A percentile compares a stretch with the other conserved stretches of the same genome.
phyloP scores from a whole-genome alignment of 805 yeast species.

The Metschnikowia matae region DNA sequence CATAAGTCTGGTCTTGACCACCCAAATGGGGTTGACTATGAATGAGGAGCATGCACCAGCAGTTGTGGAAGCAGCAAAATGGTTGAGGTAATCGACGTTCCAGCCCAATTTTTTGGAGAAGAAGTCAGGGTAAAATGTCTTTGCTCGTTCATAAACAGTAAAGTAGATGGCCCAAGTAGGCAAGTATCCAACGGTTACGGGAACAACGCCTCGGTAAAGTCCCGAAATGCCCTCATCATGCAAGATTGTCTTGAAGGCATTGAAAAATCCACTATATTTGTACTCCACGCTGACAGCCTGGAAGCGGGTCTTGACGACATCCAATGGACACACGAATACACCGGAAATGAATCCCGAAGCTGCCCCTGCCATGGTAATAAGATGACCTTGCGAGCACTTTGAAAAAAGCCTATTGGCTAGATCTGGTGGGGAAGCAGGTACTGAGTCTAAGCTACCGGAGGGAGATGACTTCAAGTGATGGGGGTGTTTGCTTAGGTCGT shows the following conservation, averaged over 20 bases:
- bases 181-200: slow-evolving; percentile 89
- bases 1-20: slow-evolving; percentile 92
- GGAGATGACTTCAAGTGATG: background rate
- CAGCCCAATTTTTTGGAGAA: slow-evolving; percentile 26
- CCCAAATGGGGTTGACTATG: slow-evolving; percentile 95
- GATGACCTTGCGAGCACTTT: slow-evolving; percentile 42
- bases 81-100: slow-evolving; percentile 28
- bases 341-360: slow-evolving; percentile 92
- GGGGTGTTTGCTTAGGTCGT: background rate
- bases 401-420: slow-evolving; percentile 22
- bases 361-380: slow-evolving; percentile 86
- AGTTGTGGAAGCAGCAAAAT: slow-evolving; percentile 64
- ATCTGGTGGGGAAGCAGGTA: slow-evolving; percentile 17
- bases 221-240: slow-evolving; percentile 80
- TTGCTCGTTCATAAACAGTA: slow-evolving; percentile 80
- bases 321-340: slow-evolving; percentile 87
- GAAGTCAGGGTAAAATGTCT: slow-evolving; percentile 46
- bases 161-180: slow-evolving; percentile 98
- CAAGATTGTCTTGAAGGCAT: slow-evolving; percentile 62
- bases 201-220: slow-evolving; percentile 83
- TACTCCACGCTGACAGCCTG: slow-evolving; percentile 78
- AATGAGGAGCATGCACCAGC: slow-evolving; percentile 88
- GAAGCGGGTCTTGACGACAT: slow-evolving; percentile 88
- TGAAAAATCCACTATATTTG: slow-evolving; percentile 54
- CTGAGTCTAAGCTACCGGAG: background rate